These are phyloP conservation scores for Penicillium polonicum DNA, from an alignment of 2,329 filamentous ascomycete species.

Conservation along the genomic window DNA sequence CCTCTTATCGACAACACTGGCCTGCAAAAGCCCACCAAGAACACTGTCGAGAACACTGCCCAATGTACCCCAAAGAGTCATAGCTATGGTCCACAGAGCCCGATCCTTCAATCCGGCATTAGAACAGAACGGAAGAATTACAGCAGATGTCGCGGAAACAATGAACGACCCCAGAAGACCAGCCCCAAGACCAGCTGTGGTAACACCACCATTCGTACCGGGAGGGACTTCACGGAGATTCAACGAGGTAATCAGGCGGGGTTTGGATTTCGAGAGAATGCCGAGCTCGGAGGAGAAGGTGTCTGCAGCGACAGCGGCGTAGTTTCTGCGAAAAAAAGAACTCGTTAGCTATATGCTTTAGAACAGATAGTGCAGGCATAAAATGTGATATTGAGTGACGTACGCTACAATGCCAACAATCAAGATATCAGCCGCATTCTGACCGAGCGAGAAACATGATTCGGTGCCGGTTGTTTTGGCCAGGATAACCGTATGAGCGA, in stretches of 20 bases:
- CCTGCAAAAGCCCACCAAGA: conserved; percentile 80
- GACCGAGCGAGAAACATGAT: conserved; percentile 43
- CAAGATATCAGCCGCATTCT: conserved; percentile 36
- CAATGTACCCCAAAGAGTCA: conserved; percentile 71
- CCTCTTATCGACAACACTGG: conserved; percentile 78
- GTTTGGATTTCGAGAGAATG: conserved; percentile 73
- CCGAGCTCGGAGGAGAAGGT: conserved; percentile 95
- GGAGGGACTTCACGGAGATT: conserved; percentile 75
- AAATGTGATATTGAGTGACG: conserved; percentile 9
- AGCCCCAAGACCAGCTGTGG: conserved; percentile 68
- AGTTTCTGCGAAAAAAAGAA: conserved; percentile 55
- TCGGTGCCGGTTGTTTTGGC: conserved; percentile 10
- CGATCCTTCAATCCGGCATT: conserved; percentile 53
- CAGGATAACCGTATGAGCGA: conserved; percentile 52
- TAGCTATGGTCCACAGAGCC: conserved; percentile 47
- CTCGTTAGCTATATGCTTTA: background rate
- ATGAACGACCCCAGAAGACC: conserved; percentile 70
- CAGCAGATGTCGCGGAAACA: conserved; percentile 65
- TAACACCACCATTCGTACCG: conserved; percentile 93
- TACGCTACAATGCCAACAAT: conserved; percentile 44
- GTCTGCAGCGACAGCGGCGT: conserved; percentile 87
- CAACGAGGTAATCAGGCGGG: conserved; percentile 81
- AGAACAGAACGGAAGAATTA: conserved; percentile 69
- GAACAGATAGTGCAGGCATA: background rate
- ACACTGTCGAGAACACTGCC: conserved; percentile 87